Evolutionary conservation across 495 filamentous ascomycete genomes (phyloP).

Genomic region (Trypethelium eluteriae): DNA sequence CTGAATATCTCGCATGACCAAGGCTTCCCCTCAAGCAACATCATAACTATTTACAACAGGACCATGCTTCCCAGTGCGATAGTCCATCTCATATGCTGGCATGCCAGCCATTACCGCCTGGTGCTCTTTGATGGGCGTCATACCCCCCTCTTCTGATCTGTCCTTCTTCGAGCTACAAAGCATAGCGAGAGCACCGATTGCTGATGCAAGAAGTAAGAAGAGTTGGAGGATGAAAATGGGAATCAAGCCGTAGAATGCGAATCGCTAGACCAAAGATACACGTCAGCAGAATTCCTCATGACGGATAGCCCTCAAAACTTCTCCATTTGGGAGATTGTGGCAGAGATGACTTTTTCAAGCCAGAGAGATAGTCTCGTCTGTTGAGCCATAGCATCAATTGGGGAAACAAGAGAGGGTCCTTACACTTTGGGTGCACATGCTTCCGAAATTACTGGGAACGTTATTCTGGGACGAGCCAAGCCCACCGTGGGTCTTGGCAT

Average conservation of each 20-base stretch:
- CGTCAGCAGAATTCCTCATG: constrained; percentile 5
- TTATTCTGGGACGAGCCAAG: constrained; percentile 4
- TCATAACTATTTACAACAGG: constrained; percentile 3
- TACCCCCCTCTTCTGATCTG: neutral
- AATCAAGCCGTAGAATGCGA: constrained; percentile 25
- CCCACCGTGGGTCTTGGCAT: constrained; percentile 8
- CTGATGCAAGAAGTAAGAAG: constrained; percentile 13
- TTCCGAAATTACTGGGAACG: constrained; percentile 16
- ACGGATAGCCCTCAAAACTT: neutral
- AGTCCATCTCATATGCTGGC: constrained; percentile 8
- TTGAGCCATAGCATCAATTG: too few species aligned
- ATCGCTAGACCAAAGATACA: constrained; percentile 17
- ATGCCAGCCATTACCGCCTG: neutral
- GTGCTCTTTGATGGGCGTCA: constrained; percentile 8
- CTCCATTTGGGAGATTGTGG: neutral
- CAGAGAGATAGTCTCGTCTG: too few species aligned
- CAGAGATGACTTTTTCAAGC: neutral
- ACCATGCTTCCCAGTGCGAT: neutral
- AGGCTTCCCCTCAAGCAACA: neutral
- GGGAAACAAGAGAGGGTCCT: neutral
- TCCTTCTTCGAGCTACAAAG: constrained; percentile 3
- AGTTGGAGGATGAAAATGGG: constrained; percentile 24
- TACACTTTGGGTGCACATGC: constrained; percentile 23
- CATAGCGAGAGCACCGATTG: neutral
- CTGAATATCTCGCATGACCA: neutral